phyloP scores from a whole-genome alignment of 176 grass and related monocot genomes.

The Cenchrus americanus region DNA sequence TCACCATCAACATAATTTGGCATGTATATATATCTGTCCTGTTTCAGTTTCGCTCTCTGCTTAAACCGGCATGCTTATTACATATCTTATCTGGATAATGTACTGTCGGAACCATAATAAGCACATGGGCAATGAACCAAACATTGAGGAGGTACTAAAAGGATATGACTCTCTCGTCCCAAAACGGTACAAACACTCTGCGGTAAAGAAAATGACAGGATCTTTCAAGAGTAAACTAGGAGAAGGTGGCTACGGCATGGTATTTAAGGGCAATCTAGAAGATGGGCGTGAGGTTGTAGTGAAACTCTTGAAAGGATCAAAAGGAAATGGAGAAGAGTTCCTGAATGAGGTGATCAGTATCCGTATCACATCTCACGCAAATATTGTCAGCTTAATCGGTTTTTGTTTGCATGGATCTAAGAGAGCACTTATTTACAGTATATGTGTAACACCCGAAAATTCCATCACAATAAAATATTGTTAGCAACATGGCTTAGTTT shows the following conservation, averaged over 20 bases:
- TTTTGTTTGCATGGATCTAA: constrained; percentile 55
- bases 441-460: too few relatives aligned
- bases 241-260: constrained; percentile 62
- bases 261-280: constrained; percentile 45
- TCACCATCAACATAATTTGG: background rate
- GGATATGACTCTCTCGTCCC: constrained; percentile 32
- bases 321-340: constrained; percentile 49
- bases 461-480: too few relatives aligned
- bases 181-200: constrained; percentile 52
- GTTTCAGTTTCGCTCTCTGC: background rate
- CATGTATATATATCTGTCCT: background rate
- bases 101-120: background rate
- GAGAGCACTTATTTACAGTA: constrained; percentile 67
- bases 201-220: constrained; percentile 53
- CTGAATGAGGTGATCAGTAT: constrained; percentile 56
- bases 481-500: too few relatives aligned
- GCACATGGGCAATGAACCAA: background rate
- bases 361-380: constrained; percentile 55
- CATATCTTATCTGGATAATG: background rate
- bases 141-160: constrained; percentile 39
- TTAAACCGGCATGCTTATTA: background rate
- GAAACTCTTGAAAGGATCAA: constrained; percentile 46
- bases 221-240: constrained; percentile 55
- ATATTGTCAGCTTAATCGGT: constrained; percentile 51
- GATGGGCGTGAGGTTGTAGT: constrained; percentile 49